A percentile compares a stretch with the other conserved stretches of the same genome.
phyloP scores from a whole-genome alignment of 2,329 filamentous ascomycete genomes.

The Claviceps spartinae region DNA sequence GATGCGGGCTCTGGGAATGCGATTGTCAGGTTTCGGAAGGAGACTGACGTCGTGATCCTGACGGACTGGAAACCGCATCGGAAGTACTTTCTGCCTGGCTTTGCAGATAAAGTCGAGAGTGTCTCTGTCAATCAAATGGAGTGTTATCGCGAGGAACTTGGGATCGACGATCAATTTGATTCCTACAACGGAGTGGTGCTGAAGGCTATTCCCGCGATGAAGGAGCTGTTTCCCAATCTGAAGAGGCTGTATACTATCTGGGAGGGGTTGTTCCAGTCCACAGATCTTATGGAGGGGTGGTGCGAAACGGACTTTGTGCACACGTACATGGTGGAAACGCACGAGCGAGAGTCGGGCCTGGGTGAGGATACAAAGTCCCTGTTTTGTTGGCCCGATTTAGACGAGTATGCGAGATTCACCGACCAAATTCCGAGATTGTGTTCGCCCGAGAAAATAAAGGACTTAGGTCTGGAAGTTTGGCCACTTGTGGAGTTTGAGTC shows the following conservation, averaged over 20 bases:
- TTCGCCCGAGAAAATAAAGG: not conserved
- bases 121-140: slow-evolving; percentile 12
- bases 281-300: slow-evolving; percentile 15
- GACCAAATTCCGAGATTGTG: slow-evolving; percentile 9
- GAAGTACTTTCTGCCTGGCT: slow-evolving; percentile 11
- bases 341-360: slow-evolving; percentile 12
- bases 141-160: not conserved
- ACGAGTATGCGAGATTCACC: slow-evolving; percentile 17
- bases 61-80: slow-evolving; percentile 3
- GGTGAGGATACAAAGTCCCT: slow-evolving; percentile 15
- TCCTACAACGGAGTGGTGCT: not conserved
- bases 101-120: slow-evolving; percentile 17
- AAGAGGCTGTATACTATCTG: slow-evolving; percentile 14
- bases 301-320: slow-evolving; percentile 17
- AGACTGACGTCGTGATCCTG: slow-evolving; percentile 19
- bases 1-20: slow-evolving; percentile 12
- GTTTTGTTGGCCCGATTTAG: slow-evolving; percentile 22
- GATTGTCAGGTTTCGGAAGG: slow-evolving; percentile 16
- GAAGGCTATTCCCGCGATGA: not conserved
- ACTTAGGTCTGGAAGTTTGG: slow-evolving; percentile 11
- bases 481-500: slow-evolving; percentile 20
- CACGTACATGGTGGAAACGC: slow-evolving; percentile 14
- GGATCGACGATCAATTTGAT: not conserved
- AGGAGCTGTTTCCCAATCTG: slow-evolving; percentile 13
- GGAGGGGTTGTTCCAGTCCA: fast-evolving